phyloP scores from a whole-genome alignment of 305 asterid species.

The Fraxinus velutina region DNA sequence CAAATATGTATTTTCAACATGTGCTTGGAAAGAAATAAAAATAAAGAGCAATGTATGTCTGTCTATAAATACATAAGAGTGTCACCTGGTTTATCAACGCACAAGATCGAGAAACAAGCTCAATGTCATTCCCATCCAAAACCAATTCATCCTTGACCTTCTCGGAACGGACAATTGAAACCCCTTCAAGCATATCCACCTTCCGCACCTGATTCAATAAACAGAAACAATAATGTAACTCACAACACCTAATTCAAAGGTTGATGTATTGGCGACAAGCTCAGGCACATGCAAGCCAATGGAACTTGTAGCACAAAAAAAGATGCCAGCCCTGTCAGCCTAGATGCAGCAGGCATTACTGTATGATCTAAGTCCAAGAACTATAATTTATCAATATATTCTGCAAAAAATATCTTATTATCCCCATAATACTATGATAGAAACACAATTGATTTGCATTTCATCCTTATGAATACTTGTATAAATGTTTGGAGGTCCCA shows the following conservation, averaged over 20 bases:
- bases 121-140: conserved; percentile 69
- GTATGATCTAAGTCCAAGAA: not conserved
- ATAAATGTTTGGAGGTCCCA: not conserved
- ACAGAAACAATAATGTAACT: not conserved
- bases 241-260: not conserved
- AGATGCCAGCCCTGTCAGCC: not conserved
- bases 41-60: not conserved
- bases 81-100: conserved; percentile 63
- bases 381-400: not conserved
- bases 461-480: not conserved
- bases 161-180: conserved; percentile 54
- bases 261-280: not conserved
- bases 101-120: conserved; percentile 61
- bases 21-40: not conserved
- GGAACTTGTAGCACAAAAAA: not conserved
- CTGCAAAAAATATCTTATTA: not conserved
- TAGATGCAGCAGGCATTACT: not conserved
- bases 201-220: conserved; percentile 44
- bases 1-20: not conserved
- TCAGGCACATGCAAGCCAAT: not conserved
- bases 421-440: not conserved
- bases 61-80: not conserved
- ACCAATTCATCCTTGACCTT: conserved; percentile 69
- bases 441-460: not conserved
- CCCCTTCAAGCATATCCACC: conserved; percentile 77